Base-by-base conservation (phyloP, 2,329 filamentous ascomycete species). In the Arachnomyces sp. region DNA sequence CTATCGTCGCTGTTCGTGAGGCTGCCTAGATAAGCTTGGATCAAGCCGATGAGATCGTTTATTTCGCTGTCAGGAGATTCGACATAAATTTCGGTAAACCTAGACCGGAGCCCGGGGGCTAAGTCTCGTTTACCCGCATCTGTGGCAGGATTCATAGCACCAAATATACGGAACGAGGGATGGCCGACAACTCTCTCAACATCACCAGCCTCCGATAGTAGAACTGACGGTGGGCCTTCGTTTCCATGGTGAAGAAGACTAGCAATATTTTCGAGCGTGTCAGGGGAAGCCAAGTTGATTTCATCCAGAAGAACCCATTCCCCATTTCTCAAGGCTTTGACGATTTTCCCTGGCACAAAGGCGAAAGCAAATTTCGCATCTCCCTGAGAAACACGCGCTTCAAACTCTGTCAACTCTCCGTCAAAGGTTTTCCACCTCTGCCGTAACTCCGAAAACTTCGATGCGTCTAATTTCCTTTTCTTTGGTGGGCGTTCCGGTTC, bases 101-200 rank as follows among this genome's bases (percentile, higher is more conserved):
- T 78, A 7, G 89, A 94, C 40, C 90, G 76, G 32, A 96, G 78
- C 1, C 90, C 89, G 40, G 86, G 80, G 1, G 90, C 88, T 12
- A 99, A 69, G 61, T 98, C 92, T 41, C 90, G 82, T 66, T 98
- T 99, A 45, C 93, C 92, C 41, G 95, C 81, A 67, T 99, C 92
- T 3, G 92, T 98, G 4, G 92, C 92, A 21, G 92, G 92, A 56
- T 99, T 99, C 92, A 99, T 99, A 18, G 93, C 92, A 38, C 86
- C 93, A 57, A 99, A 98, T 11, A 99, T 85, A 30, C 92, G 81
- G 61, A 99, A 98, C 48, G 95, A 81, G 0, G 87, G 82, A 61
- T 98, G 90, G 1, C 89, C 92, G 45, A 82, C 75, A 28, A 98
- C 82, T 48, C 89, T 79, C 61, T 96, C 87, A 32, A 95, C 86